phyloP scores from a whole-genome alignment of 208 protist genomes.

The Trypanosoma platydactyli region DNA sequence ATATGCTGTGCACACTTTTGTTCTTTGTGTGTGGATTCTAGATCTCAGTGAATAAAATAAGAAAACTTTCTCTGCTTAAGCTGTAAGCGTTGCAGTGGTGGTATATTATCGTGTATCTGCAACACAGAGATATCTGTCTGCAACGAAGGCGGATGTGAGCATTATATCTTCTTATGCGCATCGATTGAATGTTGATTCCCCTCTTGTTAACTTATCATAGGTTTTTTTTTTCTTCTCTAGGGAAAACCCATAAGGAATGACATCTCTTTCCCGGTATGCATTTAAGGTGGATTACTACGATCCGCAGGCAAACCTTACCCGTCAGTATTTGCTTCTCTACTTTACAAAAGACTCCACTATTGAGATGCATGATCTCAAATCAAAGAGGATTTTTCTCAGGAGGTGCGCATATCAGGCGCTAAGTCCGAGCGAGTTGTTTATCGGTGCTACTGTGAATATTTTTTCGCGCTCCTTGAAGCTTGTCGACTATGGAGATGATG shows the following conservation, averaged over 20 bases:
- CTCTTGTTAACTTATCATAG: too few relatives aligned
- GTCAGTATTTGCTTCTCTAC: slow-evolving; percentile 92
- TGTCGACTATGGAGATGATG: slow-evolving; percentile 91
- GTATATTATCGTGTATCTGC: too few relatives aligned
- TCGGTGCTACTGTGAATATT: slow-evolving; percentile 91
- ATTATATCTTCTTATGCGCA: too few relatives aligned
- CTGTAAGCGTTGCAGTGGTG: too few relatives aligned
- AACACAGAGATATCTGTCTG: too few relatives aligned
- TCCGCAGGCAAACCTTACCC: slow-evolving; percentile 82
- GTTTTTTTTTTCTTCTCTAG: slow-evolving; percentile 24
- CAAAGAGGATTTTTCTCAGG: slow-evolving; percentile 92
- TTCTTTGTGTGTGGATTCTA: slow-evolving; percentile 8
- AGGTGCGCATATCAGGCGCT: slow-evolving; percentile 87
- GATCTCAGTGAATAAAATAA: too few relatives aligned
- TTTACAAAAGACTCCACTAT: slow-evolving; percentile 89
- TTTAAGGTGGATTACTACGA: slow-evolving; percentile 92
- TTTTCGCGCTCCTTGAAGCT: slow-evolving; percentile 93
- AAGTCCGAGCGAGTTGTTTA: slow-evolving; percentile 82
- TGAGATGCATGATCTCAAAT: slow-evolving; percentile 95
- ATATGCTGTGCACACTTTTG: neutral
- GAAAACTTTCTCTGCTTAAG: too few relatives aligned
- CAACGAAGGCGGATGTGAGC: too few relatives aligned
- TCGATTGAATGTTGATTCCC: too few relatives aligned
- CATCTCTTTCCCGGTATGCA: slow-evolving; percentile 50
- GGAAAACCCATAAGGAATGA: slow-evolving; percentile 33